These are phyloP conservation scores for Termitomyces sp. DNA, from an alignment of 768 basidiomycete genomes.

Conservation along the genomic window DNA sequence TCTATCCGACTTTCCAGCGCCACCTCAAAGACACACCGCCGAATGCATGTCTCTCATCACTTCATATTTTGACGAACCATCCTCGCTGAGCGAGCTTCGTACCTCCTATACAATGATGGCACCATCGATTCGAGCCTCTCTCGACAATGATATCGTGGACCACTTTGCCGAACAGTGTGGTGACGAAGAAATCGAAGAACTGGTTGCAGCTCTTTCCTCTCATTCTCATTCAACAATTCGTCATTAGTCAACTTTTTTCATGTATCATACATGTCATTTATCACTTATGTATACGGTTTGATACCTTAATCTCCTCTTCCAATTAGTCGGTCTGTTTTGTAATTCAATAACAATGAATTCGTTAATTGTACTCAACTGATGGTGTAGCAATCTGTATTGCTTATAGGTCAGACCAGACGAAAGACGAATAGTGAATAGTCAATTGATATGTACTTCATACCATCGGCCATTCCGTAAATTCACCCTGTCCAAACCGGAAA, in stretches of 20 bases:
- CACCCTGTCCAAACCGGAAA: slow-evolving; percentile 81
- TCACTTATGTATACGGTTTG: not conserved
- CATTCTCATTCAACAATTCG: slow-evolving; percentile 14
- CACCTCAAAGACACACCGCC: slow-evolving; percentile 34
- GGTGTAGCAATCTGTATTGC: not conserved
- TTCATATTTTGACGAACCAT: slow-evolving; percentile 34
- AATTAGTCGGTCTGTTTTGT: not conserved
- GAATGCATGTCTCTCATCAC: slow-evolving; percentile 36
- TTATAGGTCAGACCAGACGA: not conserved
- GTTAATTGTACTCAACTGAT: not conserved
- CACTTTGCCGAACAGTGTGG: slow-evolving; percentile 7
- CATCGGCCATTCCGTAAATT: slow-evolving; percentile 85
- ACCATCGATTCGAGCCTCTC: slow-evolving; percentile 3
- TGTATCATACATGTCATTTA: not conserved
- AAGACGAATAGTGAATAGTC: not conserved
- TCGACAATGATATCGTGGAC: not conserved
- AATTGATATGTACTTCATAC: slow-evolving; percentile 13
- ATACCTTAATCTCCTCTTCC: not conserved
- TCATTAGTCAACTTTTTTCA: not conserved
- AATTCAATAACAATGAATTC: not conserved
- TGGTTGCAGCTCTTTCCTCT: slow-evolving; percentile 20
- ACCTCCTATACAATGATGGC: slow-evolving; percentile 6
- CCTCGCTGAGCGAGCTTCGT: slow-evolving; percentile 11
- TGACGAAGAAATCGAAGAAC: slow-evolving; percentile 22
- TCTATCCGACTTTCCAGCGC: slow-evolving; percentile 67